These are phyloP conservation scores for Pichia sp. DNA, from an alignment of 1,139 yeast species.

Conservation along the genomic window DNA sequence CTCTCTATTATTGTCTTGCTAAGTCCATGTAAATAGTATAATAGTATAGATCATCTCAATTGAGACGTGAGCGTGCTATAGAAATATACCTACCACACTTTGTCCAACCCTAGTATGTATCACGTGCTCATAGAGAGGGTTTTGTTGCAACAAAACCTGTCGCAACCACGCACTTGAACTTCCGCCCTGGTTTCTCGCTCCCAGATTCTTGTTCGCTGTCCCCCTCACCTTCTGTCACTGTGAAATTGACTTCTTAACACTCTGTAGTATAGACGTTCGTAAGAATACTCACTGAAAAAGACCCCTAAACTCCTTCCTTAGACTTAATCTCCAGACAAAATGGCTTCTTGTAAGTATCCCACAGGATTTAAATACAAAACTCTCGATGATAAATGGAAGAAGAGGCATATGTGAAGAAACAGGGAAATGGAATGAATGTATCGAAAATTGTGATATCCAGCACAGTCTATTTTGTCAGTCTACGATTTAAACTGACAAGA, in stretches of 20 bases:
- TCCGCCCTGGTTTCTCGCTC: background rate
- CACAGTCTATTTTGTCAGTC: too few species aligned
- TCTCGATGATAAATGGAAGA: background rate
- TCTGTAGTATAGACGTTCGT: background rate
- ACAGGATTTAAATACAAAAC: background rate
- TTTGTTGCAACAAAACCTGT: slow-evolving; percentile 15
- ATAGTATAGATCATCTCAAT: background rate
- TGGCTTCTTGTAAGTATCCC: slow-evolving; percentile 16
- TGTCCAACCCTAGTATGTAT: slow-evolving; percentile 1
- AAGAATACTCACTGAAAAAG: background rate
- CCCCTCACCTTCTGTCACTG: background rate
- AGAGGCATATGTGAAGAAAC: background rate
- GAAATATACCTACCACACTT: background rate
- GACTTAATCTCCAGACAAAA: slow-evolving; percentile 10
- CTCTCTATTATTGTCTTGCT: background rate
- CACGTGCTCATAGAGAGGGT: slow-evolving; percentile 17
- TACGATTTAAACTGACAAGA: too few species aligned
- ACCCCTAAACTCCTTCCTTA: background rate
- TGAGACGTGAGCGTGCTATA: background rate
- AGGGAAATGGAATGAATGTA: background rate
- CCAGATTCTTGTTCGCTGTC: too few species aligned
- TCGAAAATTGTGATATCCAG: too few species aligned
- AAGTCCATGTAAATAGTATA: background rate
- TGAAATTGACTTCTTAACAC: background rate
- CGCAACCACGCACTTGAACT: slow-evolving; percentile 9